Base-by-base conservation (phyloP, 2,329 filamentous ascomycete species). In the Magnaporthiopsis incrustans region DNA sequence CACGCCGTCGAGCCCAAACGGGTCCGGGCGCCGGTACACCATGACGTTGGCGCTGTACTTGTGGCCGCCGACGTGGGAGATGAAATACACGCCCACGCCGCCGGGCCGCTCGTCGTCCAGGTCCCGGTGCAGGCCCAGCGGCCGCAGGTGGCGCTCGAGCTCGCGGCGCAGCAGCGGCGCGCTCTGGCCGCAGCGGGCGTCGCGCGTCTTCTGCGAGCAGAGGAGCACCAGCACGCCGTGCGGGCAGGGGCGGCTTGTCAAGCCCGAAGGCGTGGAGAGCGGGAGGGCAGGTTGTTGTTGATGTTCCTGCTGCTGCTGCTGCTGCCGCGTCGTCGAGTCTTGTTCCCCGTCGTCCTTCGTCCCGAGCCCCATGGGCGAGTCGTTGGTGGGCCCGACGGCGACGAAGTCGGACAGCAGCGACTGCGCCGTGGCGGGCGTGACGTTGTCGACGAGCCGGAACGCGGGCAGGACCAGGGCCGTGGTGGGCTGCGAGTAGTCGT, bases 31-130 rank as follows among this genome's bases (percentile, higher is more conserved):
- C 12, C 95, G 85, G 75, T 99, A 98, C 1, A 99, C 82, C 80
- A 99, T 90, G 70, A 98, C 86, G 71, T 99, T 99, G 33, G 95
- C 95, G 60, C 89, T 88, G 77, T 96, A 98, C 79, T 97, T 97
- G 80, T 99, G 95, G 0, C 95, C 95, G 33, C 95, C 95, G 3
- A 97, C 92, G 73, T 99, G 95, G 69, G 88, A 94, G 72, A 98
- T 96, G 73, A 97, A 98, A 78, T 97, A 97, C 68, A 99, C 91
- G 0, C 92, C 94, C 7, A 97, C 94, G 15, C 95, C 95, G 14
- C 94, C 94, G 0, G 93, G 92, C 65, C 95, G 80, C 74, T 92
- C 88, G 74, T 99, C 95, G 72, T 96, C 87, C 60, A 95, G 78
- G 73, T 98, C 94, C 35, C 95, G 87, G 75, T 89, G 93, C 26